Evolutionary conservation across 108 stramenopile species (phyloP), one percentile per base, ranked within the genome.

Genomic region (Pseudonitzschia multiseries): DNA sequence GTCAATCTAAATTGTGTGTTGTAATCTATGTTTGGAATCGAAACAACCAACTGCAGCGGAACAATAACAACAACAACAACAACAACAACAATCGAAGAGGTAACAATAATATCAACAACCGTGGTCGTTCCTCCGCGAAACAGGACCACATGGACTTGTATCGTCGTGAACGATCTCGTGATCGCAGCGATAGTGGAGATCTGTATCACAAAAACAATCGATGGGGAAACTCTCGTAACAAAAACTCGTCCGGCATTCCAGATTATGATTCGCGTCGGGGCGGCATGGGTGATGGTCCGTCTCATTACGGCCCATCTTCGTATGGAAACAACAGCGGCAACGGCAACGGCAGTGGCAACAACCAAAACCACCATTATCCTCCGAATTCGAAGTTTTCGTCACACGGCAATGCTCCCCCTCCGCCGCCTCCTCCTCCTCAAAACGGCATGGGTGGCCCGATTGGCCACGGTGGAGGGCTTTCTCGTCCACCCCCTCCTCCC

Each of bases 161-260:
- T 68, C 74, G 79, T 64, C 71, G 79, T 28, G 75, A 79, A 9
- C 46, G 76, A 43, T 61, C 65, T 41, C 80, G 82, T 68, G 76
- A 72, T 75, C 79, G 70, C 57, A 27, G 33, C 53, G 46, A 56
- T 65, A 44, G 36, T 57, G n/a, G n/a, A 12, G 54, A 56, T 26
- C 54, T 2, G 69, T n/a, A 68, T 68, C 22, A 27, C n/a, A 21
- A 40, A 44, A 73, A 33, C 62, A 22, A 22, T 26, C 54, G 54
- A 22, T 20, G 54, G 24, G 36, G 36, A 36, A 36, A 36, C 36
- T 26, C 54, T 22, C 54, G 26, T 20, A 26, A 26, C 21, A 21
- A 56, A 20, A 41, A 51, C 52, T 24, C 27, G 46, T 43, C 60
- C 61, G 46, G 62, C 4, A n/a, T 20, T 14, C 41, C 57, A 9